These are phyloP conservation scores for Apophysomyces trapeziformis DNA, from an alignment of 371 early-diverging fungal genomes.

Conservation along the genomic window DNA sequence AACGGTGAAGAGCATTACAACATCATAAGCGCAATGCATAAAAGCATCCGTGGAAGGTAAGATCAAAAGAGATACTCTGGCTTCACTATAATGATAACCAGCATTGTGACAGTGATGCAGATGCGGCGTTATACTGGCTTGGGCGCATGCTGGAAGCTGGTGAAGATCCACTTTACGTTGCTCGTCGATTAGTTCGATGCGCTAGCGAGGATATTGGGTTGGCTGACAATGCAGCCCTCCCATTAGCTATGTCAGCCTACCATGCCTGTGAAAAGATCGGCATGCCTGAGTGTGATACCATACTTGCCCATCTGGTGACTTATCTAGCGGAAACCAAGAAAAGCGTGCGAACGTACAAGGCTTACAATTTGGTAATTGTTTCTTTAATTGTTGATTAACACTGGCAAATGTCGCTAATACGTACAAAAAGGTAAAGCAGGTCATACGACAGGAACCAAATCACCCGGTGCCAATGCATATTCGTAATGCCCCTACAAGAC, in stretches of 20 bases:
- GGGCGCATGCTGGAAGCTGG: constrained; percentile 89
- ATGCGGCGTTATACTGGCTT: constrained; percentile 87
- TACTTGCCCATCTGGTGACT: constrained; percentile 78
- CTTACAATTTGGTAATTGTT: constrained; percentile 57
- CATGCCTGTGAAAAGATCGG: constrained; percentile 87
- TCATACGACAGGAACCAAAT: constrained; percentile 60
- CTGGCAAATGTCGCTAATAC: neutral
- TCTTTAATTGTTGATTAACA: neutral
- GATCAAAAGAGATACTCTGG: neutral
- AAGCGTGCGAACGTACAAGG: constrained; percentile 80
- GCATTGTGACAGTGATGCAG: constrained; percentile 54
- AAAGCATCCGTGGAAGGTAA: constrained; percentile 79
- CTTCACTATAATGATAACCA: neutral
- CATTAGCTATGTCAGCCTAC: constrained; percentile 77
- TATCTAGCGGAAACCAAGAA: constrained; percentile 84
- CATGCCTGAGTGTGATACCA: constrained; percentile 90
- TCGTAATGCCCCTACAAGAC: constrained; percentile 81
- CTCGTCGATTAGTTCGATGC: constrained; percentile 72
- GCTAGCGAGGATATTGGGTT: constrained; percentile 92
- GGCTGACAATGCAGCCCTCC: constrained; percentile 79
- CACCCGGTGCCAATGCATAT: constrained; percentile 88
- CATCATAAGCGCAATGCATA: constrained; percentile 86
- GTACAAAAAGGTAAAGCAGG: constrained; percentile 53
- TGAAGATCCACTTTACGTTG: constrained; percentile 89
- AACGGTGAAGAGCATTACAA: constrained; percentile 90